Conservation (phyloP, 2,329 filamentous ascomycete species). For the Calonectria multiphialidica region DNA sequence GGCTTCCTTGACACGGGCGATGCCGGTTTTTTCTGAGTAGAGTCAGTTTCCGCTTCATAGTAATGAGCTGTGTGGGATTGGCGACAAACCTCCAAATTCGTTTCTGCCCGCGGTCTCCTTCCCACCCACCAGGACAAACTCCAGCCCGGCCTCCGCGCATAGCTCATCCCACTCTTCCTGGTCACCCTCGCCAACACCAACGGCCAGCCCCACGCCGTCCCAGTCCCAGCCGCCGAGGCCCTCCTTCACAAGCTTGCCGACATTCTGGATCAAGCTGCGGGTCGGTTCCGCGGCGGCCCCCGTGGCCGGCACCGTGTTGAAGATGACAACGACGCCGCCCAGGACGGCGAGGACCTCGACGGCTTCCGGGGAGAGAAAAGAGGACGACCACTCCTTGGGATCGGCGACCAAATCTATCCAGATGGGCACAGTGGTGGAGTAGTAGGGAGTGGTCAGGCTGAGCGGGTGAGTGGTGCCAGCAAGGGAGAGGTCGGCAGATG, state of each 20-base stretch:
- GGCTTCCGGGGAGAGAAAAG: constrained; percentile 72
- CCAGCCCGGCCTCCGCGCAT: constrained; percentile 68
- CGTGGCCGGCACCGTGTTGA: constrained; percentile 41
- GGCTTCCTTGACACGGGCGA: constrained; percentile 70
- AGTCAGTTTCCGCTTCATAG: constrained; percentile 31
- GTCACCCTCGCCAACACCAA: constrained; percentile 64
- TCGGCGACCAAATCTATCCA: constrained; percentile 74
- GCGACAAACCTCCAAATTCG: constrained; percentile 66
- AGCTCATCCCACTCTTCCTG: constrained; percentile 72
- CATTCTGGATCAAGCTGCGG: constrained; percentile 61
- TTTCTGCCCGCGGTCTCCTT: constrained; percentile 58
- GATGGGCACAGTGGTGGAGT: constrained; percentile 70
- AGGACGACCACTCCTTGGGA: constrained; percentile 65
- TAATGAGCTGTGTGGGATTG: neutral
- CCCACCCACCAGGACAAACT: constrained; percentile 69
- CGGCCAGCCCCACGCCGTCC: constrained; percentile 73
- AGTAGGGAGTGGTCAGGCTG: constrained; percentile 70
- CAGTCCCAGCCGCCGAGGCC: constrained; percentile 72
- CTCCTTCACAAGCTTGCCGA: constrained; percentile 67
- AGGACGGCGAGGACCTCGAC: constrained; percentile 71
- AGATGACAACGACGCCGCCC: constrained; percentile 67
- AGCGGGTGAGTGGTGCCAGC: constrained; percentile 72
- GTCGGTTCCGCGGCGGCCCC: constrained; percentile 35
- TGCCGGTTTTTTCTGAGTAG: constrained; percentile 66
- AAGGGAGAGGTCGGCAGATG: constrained; percentile 55